phyloP scores from a whole-genome alignment of 768 basidiomycete species.

The Pleurotus djamor region DNA sequence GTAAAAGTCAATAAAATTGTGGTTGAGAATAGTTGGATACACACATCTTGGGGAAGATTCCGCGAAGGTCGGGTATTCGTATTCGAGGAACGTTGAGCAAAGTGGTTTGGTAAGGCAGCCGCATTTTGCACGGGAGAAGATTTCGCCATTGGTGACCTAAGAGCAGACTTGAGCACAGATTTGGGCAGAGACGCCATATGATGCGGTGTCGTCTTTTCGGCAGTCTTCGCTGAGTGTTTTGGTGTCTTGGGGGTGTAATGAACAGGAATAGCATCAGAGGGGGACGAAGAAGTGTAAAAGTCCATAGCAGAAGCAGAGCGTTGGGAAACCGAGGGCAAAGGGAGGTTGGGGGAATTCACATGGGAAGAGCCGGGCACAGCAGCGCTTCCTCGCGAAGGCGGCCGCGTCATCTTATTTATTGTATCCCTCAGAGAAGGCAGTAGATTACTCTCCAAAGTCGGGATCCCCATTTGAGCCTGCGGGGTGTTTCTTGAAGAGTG shows the following conservation, averaged over 20 bases:
- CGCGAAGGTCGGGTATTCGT: slow-evolving; percentile 19
- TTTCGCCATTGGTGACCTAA: slow-evolving; percentile 33
- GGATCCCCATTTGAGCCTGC: slow-evolving; percentile 46
- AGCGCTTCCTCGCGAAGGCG: slow-evolving; percentile 30
- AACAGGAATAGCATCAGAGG: no score
- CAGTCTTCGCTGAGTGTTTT: neutral
- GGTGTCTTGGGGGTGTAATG: neutral
- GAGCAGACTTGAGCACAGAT: slow-evolving; percentile 33
- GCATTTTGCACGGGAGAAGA: slow-evolving; percentile 11
- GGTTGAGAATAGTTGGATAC: neutral
- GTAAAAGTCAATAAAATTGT: slow-evolving; percentile 11
- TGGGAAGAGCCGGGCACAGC: slow-evolving; percentile 8
- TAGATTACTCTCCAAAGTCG: slow-evolving; percentile 61
- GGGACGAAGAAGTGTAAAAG: neutral
- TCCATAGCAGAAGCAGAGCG: neutral
- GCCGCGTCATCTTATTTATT: slow-evolving; percentile 69
- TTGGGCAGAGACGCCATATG: slow-evolving; percentile 30
- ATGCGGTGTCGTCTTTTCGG: slow-evolving; percentile 14
- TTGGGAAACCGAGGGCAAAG: slow-evolving; percentile 9
- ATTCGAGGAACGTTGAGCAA: slow-evolving; percentile 25
- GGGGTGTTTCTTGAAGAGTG: slow-evolving; percentile 20
- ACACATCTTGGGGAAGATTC: slow-evolving; percentile 15
- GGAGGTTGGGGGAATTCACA: slow-evolving; percentile 11
- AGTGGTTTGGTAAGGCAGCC: slow-evolving; percentile 14
- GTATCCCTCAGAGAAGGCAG: slow-evolving; percentile 73